A percentile compares a stretch with the other conserved stretches of the same genome.
Conservation (phyloP, 768 basidiomycete genomes). For the Pleurotus cornucopiae region DNA sequence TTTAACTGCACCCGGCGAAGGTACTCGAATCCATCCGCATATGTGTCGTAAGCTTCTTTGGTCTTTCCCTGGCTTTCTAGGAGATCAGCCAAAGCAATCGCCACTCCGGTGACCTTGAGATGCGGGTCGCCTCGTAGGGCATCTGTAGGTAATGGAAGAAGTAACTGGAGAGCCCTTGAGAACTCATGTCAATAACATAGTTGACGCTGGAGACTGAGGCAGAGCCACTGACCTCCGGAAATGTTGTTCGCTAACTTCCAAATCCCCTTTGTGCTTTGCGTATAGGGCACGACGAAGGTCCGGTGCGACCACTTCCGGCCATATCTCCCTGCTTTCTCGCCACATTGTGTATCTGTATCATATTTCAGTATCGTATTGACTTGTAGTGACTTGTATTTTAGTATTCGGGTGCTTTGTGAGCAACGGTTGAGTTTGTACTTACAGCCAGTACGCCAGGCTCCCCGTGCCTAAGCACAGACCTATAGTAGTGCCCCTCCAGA, state of each 20-base stretch:
- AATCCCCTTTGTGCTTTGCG: constrained; percentile 56
- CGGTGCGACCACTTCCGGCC: constrained; percentile 59
- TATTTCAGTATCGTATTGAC: background rate
- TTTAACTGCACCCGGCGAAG: constrained; percentile 22
- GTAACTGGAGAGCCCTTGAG: constrained; percentile 45
- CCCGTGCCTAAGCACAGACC: background rate
- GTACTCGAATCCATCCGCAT: constrained; percentile 28
- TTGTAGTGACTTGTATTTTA: background rate
- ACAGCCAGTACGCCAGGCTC: background rate
- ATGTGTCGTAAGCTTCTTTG: constrained; percentile 33
- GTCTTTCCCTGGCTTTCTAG: constrained; percentile 37
- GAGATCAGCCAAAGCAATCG: constrained; percentile 54
- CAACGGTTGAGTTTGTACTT: background rate
- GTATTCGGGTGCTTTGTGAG: background rate
- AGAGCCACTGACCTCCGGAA: constrained; percentile 43
- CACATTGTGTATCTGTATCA: background rate
- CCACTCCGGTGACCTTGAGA: constrained; percentile 67
- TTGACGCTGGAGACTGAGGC: background rate
- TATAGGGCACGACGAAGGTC: constrained; percentile 65
- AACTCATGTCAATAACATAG: constrained; percentile 35
- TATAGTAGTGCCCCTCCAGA: background rate
- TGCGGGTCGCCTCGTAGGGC: constrained; percentile 42
- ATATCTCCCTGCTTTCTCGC: constrained; percentile 28
- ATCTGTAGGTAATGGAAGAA: constrained; percentile 37
- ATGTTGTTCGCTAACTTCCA: constrained; percentile 44